Percentiles rank a stretch among this genome's conserved stretches.
Evolutionary conservation across 768 basidiomycete species (phyloP).

Genomic region (Collybiopsis confluens): DNA sequence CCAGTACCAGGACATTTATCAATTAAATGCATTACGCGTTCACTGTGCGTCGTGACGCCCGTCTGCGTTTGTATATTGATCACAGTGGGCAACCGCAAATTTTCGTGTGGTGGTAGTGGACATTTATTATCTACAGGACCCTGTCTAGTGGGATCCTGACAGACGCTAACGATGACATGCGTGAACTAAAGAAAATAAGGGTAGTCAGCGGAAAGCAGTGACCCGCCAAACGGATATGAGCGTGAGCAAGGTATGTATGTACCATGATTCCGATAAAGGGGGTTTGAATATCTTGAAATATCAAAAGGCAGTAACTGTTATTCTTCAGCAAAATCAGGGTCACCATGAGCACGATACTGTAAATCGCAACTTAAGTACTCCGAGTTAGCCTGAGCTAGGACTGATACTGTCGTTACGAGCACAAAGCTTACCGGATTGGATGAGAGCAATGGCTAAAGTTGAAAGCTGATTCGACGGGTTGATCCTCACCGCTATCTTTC

Average conservation of each 20-base stretch:
- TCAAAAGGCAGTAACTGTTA: not conserved
- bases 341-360: not conserved
- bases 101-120: not conserved
- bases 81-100: not conserved
- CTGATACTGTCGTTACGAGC: no score
- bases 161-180: not conserved
- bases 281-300: not conserved
- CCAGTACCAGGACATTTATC: no score
- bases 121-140: not conserved
- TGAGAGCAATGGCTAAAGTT: not conserved
- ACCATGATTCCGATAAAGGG: slow-evolving; percentile 1
- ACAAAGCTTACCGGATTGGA: no score
- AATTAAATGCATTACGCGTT: no score
- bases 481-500: not conserved
- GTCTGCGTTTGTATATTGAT: not conserved
- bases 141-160: not conserved
- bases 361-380: not conserved
- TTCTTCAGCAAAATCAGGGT: not conserved
- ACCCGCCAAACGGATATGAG: not conserved
- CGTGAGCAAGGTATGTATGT: not conserved
- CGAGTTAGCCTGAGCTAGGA: no score
- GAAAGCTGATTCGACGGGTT: not conserved
- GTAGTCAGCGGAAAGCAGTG: not conserved
- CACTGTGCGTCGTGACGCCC: no score
- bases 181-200: not conserved